phyloP scores from a whole-genome alignment of 495 filamentous ascomycete species.

The Daldinia bambusicola region DNA sequence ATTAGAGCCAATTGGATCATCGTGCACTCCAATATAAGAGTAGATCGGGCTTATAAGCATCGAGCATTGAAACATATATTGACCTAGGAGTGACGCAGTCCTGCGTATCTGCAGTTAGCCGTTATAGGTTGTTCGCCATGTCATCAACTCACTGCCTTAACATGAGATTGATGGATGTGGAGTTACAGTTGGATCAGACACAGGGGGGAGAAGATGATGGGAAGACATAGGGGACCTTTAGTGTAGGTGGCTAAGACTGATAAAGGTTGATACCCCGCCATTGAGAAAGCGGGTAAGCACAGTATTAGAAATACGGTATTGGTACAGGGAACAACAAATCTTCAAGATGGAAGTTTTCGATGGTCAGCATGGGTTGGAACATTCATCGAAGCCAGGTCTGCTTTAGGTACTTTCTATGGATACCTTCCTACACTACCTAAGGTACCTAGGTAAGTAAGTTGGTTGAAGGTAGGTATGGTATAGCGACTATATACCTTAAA shows the following conservation, averaged over 20 bases:
- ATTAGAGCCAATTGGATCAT: constrained; percentile 10
- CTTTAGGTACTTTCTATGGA: no score
- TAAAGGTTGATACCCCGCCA: constrained; percentile 44
- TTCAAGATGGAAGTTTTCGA: neutral
- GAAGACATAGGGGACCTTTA: constrained; percentile 19
- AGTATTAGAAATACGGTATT: neutral
- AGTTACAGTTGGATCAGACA: constrained; percentile 36
- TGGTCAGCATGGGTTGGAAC: neutral
- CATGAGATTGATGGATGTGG: constrained; percentile 43
- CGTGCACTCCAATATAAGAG: neutral
- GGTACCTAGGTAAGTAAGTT: no score
- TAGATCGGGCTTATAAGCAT: constrained; percentile 26
- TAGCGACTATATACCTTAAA: no score
- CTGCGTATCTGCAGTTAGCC: constrained; percentile 43
- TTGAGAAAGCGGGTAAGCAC: constrained; percentile 25
- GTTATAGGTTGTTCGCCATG: constrained; percentile 36
- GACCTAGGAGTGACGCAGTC: constrained; percentile 36
- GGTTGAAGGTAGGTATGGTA: no score
- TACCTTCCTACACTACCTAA: no score
- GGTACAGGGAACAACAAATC: neutral
- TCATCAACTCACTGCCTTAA: constrained; percentile 36
- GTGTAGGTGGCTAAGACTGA: constrained; percentile 30
- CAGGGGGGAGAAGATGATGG: neutral
- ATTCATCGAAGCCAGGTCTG: neutral
- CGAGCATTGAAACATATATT: constrained; percentile 39